Percentiles rank a stretch among this genome's conserved stretches.
These are phyloP conservation scores for Candida mattraensis DNA, from an alignment of 805 yeast genomes.

Conservation along the genomic window DNA sequence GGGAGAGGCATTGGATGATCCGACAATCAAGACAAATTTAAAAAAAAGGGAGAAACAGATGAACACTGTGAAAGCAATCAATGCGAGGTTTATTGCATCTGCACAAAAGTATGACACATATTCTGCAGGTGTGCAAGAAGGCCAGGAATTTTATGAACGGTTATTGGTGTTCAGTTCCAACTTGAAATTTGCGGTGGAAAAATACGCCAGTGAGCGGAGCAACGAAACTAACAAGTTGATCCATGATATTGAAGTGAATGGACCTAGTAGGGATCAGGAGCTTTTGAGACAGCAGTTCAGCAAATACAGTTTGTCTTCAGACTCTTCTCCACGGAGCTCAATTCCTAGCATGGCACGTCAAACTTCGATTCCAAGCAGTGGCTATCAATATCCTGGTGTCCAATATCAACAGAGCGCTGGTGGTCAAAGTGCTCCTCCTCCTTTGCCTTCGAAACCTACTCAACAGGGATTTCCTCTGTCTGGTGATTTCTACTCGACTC, in stretches of 20 bases:
- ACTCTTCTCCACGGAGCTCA: constrained; percentile 11
- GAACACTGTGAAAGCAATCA: constrained; percentile 37
- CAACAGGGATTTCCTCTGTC: constrained; percentile 14
- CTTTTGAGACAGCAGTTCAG: constrained; percentile 19
- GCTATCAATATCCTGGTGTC: constrained; percentile 12
- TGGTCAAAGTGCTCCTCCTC: constrained; percentile 21
- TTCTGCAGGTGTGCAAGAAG: constrained; percentile 58
- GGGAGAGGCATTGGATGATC: constrained; percentile 45
- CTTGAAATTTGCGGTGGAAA: constrained; percentile 27
- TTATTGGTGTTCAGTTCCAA: constrained; percentile 38
- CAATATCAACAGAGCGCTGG: constrained; percentile 11
- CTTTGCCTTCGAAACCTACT: constrained; percentile 29
- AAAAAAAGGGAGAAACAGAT: constrained; percentile 41
- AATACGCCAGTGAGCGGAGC: constrained; percentile 29
- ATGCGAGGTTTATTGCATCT: constrained; percentile 46
- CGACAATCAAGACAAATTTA: constrained; percentile 44
- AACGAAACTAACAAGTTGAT: constrained; percentile 25
- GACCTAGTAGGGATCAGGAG: constrained; percentile 24
- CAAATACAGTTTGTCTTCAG: constrained; percentile 16
- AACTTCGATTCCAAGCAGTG: constrained; percentile 12
- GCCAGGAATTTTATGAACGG: constrained; percentile 61
- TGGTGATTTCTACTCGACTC: constrained; percentile 46
- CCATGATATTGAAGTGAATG: constrained; percentile 14
- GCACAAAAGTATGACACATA: constrained; percentile 59
- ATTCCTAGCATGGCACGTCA: no score